Evolutionary conservation across 2,329 filamentous ascomycete species (phyloP), one percentile per base, ranked within the genome.

Genomic region (Paraphaeosphaeria sporulosa): DNA sequence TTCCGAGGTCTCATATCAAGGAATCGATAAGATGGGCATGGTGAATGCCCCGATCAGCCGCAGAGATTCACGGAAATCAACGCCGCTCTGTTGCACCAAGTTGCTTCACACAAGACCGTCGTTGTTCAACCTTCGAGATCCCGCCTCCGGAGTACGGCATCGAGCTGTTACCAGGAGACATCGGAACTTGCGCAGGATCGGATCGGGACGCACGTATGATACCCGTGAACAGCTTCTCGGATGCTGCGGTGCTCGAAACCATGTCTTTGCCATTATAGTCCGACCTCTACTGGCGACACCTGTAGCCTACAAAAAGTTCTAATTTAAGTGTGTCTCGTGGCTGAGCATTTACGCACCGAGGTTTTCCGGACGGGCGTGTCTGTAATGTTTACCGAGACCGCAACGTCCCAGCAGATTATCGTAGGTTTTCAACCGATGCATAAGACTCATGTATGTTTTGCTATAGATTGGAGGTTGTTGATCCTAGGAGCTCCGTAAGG

Each of bases 121-220:
- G 44, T 42, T 59, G 55, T 60, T 43, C 38, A 55, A 62, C 52
- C 21, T 55, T 57, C 42, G 38, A 40, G 38, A 61, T 38, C 50
- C 55, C 46, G 40, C 57, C 55, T 57, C 34, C 57, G 52, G 60
- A 30, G 30, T 55, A 30, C 21, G 12, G 34, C 42, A 53, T n/a
- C 61, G 36, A 42, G 48, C 46, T 44, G 51, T 34, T 47, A 58
- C 58, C 47, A 50, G 32, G 21, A 54, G 23, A 25, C 46, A 55
- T 43, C 55, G 49, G 48, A 34, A 43, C 21, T 55, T 32, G 60
- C 55, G 57, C 63, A 62, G 58, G 47, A 59, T 64, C 63, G 58
- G 47, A 59, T 64, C 63, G 53, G 57, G 38, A 38, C 30, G 30
- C 34, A 30, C 44, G 42, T 32, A 23, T 23, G 23, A 43, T 9